Conservation (phyloP, 2,329 filamentous ascomycete species). For the Sporothrix dimorphospora region DNA sequence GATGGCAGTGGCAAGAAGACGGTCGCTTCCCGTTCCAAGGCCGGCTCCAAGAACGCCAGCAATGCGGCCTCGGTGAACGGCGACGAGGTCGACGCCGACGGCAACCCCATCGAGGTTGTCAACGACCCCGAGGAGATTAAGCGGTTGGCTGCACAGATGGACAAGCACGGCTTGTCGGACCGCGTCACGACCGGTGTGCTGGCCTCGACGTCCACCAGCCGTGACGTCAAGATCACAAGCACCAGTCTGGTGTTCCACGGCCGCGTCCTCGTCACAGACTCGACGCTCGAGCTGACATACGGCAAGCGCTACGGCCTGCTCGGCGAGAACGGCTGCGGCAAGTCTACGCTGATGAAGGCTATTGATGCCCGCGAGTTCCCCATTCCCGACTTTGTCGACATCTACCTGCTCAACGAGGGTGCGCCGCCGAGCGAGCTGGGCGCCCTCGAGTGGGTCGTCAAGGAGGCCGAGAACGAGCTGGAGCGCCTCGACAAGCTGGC, state of each 20-base stretch:
- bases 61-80: conserved; percentile 69
- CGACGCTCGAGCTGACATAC: conserved; percentile 89
- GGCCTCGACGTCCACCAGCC: conserved; percentile 78
- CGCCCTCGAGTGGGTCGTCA: conserved; percentile 96
- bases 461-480: conserved; percentile 90
- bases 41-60: conserved; percentile 66
- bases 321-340: conserved; percentile 98
- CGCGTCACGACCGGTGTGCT: conserved; percentile 98
- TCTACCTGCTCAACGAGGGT: conserved; percentile 97
- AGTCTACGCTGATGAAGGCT: conserved; percentile 95
- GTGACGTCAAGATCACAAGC: conserved; percentile 96
- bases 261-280: conserved; percentile 91
- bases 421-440: conserved; percentile 86
- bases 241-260: conserved; percentile 96
- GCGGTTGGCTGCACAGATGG: conserved; percentile 89
- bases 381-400: conserved; percentile 94
- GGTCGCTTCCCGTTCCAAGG: conserved; percentile 65
- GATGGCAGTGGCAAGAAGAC: conserved; percentile 80
- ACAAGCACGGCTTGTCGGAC: conserved; percentile 94
- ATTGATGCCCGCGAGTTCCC: conserved; percentile 94
- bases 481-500: conserved; percentile 85
- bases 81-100: conserved; percentile 70
- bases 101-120: conserved; percentile 62
- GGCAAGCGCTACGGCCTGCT: conserved; percentile 91
- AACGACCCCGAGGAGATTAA: conserved; percentile 80